These are phyloP conservation scores for Arthrobotrys iridis DNA, from an alignment of 2,329 filamentous ascomycete species.

Conservation along the genomic window DNA sequence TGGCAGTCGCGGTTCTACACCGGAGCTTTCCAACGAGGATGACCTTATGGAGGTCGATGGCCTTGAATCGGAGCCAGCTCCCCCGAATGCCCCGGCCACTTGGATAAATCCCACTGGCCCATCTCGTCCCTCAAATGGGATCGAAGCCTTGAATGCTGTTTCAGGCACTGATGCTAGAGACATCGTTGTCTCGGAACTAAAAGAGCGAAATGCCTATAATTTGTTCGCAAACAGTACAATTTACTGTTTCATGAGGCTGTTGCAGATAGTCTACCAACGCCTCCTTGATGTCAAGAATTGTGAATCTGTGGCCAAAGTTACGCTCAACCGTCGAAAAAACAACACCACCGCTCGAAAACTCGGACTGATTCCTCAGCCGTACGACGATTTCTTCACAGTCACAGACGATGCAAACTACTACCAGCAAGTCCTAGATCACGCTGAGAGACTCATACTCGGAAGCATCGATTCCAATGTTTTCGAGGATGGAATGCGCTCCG, in stretches of 20 bases:
- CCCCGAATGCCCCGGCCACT: slow-evolving; percentile 69
- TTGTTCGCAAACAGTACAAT: slow-evolving; percentile 91
- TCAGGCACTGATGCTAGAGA: slow-evolving; percentile 78
- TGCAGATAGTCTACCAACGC: slow-evolving; percentile 88
- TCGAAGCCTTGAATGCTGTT: slow-evolving; percentile 68
- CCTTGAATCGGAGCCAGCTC: slow-evolving; percentile 57
- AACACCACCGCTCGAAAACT: slow-evolving; percentile 84
- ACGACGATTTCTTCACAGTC: slow-evolving; percentile 78
- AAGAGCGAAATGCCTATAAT: slow-evolving; percentile 69
- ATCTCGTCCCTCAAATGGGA: slow-evolving; percentile 68
- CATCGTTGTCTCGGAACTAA: slow-evolving; percentile 77
- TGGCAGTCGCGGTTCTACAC: slow-evolving; percentile 88
- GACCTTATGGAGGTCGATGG: slow-evolving; percentile 73
- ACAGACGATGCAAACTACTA: slow-evolving; percentile 78
- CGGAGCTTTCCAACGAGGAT: slow-evolving; percentile 78
- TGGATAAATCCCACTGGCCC: slow-evolving; percentile 69
- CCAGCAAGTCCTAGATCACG: slow-evolving; percentile 81
- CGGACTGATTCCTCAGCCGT: slow-evolving; percentile 80
- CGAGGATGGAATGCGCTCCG: slow-evolving; percentile 89
- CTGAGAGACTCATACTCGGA: slow-evolving; percentile 84
- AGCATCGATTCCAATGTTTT: slow-evolving; percentile 84
- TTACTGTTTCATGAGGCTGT: slow-evolving; percentile 93
- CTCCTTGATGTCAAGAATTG: slow-evolving; percentile 84
- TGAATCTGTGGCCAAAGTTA: slow-evolving; percentile 75
- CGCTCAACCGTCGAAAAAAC: slow-evolving; percentile 77